A percentile compares a stretch with the other conserved stretches of the same genome.
Conservation (phyloP, 345 rosid species). For the Dipteronia dyeriana region DNA sequence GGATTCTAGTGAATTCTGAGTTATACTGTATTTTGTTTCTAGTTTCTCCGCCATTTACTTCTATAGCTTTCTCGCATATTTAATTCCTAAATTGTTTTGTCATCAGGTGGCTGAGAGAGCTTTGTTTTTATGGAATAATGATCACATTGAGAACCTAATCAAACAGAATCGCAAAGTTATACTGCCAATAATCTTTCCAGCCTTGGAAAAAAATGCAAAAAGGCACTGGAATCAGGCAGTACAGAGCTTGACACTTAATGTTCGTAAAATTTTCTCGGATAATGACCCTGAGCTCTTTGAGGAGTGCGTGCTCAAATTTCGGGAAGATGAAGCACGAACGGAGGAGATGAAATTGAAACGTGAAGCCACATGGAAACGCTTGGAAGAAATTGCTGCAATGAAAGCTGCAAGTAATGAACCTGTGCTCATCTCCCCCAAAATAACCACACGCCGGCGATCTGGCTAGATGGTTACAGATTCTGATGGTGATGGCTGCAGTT, state of each 20-base stretch:
- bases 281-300: conserved; percentile 70
- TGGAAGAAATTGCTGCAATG: conserved; percentile 70
- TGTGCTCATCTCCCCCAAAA: conserved; percentile 43
- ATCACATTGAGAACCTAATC: conserved; percentile 79
- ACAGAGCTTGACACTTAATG: conserved; percentile 72
- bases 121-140: conserved; percentile 86
- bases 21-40: neutral
- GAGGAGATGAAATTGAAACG: conserved; percentile 48
- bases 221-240: conserved; percentile 88
- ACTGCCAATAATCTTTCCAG: conserved; percentile 74
- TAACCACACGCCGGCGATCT: conserved; percentile 28
- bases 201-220: conserved; percentile 69
- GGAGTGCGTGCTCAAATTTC: conserved; percentile 62
- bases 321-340: conserved; percentile 63
- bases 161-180: conserved; percentile 70
- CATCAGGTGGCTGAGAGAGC: conserved; percentile 85
- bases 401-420: conserved; percentile 51
- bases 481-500: conserved; percentile 4
- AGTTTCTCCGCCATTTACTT: neutral
- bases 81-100: neutral
- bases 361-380: conserved; percentile 64
- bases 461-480: conserved; percentile 30
- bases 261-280: conserved; percentile 76
- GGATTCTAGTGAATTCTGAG: neutral
- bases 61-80: neutral